Percentiles rank a stretch among this genome's conserved stretches.
phyloP scores from a whole-genome alignment of 139 green algal genomes.

The Deuterostichococcus epilithicus region DNA sequence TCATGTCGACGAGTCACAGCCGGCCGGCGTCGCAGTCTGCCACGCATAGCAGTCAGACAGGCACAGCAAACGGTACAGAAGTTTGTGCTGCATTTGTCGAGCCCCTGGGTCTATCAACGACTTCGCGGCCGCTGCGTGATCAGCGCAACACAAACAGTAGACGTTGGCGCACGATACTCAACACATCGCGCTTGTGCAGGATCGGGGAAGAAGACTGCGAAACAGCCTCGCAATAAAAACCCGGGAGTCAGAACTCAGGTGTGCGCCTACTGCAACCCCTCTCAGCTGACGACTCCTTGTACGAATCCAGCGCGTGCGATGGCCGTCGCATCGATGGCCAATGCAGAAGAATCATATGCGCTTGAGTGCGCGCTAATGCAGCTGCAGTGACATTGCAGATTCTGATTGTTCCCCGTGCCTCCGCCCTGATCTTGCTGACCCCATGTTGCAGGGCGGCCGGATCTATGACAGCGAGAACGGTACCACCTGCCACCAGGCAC shows the following conservation, averaged over 20 bases:
- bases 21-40: neutral
- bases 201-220: neutral
- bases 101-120: no score
- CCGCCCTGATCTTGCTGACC: no score
- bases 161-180: neutral
- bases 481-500: constrained; percentile 54
- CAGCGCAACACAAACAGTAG: neutral
- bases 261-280: neutral
- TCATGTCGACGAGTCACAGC: neutral
- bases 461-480: constrained; percentile 58
- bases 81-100: neutral
- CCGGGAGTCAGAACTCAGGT: neutral
- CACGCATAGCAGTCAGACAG: neutral
- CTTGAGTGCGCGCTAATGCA: neutral
- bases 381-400: neutral
- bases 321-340: neutral
- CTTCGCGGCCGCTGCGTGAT: neutral
- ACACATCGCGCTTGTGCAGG: neutral
- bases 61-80: neutral
- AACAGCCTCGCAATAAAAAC: neutral
- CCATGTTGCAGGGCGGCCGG: constrained; percentile 32
- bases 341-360: neutral
- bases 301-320: neutral
- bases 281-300: neutral
- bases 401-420: no score